Conservation (phyloP, 192 early-diverging fungal species). For the Mortierella antarctica region DNA sequence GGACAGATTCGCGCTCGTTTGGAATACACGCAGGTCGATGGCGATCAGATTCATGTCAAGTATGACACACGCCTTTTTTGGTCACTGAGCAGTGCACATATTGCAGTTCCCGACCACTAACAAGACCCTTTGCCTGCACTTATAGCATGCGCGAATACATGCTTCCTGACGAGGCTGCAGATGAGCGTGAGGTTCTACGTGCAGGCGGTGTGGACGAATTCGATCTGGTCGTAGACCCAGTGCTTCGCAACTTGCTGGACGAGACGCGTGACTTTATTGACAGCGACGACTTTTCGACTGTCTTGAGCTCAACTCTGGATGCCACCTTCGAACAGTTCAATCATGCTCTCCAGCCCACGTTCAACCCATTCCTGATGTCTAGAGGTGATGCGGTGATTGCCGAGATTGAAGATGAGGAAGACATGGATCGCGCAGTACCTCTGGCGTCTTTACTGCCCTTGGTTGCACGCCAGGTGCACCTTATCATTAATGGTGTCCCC, state of each 20-base stretch:
- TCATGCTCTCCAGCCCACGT: slow-evolving; percentile 50
- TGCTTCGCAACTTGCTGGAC: slow-evolving; percentile 79
- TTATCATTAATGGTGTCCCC: slow-evolving; percentile 76
- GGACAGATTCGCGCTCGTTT: slow-evolving; percentile 64
- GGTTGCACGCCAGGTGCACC: slow-evolving; percentile 75
- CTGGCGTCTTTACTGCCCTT: slow-evolving; percentile 73
- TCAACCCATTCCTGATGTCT: slow-evolving; percentile 42
- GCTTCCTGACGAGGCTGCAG: slow-evolving; percentile 69
- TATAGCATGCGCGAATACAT: slow-evolving; percentile 65
- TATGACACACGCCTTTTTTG: not conserved
- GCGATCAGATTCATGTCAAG: slow-evolving; percentile 45
- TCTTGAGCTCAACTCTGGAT: slow-evolving; percentile 54
- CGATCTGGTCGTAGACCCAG: slow-evolving; percentile 64
- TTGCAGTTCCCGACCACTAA: no score
- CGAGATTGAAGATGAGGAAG: slow-evolving; percentile 68
- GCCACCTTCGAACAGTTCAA: slow-evolving; percentile 58
- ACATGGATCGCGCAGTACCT: slow-evolving; percentile 53
- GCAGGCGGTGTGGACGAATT: slow-evolving; percentile 62
- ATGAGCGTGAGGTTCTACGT: slow-evolving; percentile 70
- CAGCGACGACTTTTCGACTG: slow-evolving; percentile 62
- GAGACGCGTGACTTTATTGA: slow-evolving; percentile 93
- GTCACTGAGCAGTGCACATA: no score
- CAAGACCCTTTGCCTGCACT: slow-evolving; percentile 2
- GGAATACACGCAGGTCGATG: slow-evolving; percentile 58
- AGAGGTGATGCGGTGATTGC: slow-evolving; percentile 38